phyloP scores from a whole-genome alignment of 164 flowering plant genomes.

The Chimonanthus praecox region DNA sequence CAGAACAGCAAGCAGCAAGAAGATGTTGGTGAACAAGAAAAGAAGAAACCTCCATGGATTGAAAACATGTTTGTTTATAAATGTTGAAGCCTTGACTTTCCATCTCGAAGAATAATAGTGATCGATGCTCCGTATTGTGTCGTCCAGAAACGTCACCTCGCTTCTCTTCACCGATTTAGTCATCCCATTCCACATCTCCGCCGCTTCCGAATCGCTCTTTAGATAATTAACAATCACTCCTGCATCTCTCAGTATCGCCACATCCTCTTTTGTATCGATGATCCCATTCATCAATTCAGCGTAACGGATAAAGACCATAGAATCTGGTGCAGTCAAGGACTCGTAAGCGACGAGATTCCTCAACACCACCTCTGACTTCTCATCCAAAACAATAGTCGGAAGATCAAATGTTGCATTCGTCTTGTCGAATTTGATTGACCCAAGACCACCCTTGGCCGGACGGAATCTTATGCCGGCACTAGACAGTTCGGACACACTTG shows the following conservation, averaged over 20 bases:
- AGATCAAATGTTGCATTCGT: constrained; percentile 5
- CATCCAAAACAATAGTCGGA: constrained; percentile 3
- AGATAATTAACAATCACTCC: constrained; percentile 1
- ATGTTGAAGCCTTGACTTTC: not conserved
- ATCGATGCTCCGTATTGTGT: not conserved
- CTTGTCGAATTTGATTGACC: constrained; percentile 7
- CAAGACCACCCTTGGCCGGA: not conserved
- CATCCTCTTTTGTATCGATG: constrained; percentile 8
- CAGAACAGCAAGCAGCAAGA: constrained; percentile 5
- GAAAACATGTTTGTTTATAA: constrained; percentile 2
- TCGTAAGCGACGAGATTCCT: constrained; percentile 12
- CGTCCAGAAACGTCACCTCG: constrained; percentile 2
- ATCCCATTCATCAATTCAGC: constrained; percentile 11
- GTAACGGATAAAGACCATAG: constrained; percentile 2
- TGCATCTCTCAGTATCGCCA: constrained; percentile 5
- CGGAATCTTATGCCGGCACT: constrained; percentile 2
- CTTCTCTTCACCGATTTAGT: constrained; percentile 5
- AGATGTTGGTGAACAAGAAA: constrained; percentile 1
- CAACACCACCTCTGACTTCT: not conserved
- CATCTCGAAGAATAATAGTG: not conserved
- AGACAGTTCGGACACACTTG: constrained; percentile 4
- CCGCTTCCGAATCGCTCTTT: constrained; percentile 8
- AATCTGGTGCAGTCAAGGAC: not conserved
- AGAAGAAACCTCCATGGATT: constrained; percentile 7
- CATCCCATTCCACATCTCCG: constrained; percentile 7